Percentiles rank a stretch among this genome's conserved stretches.
Evolutionary conservation across 768 basidiomycete genomes (phyloP).

Genomic region (Lactarius hengduanensis): DNA sequence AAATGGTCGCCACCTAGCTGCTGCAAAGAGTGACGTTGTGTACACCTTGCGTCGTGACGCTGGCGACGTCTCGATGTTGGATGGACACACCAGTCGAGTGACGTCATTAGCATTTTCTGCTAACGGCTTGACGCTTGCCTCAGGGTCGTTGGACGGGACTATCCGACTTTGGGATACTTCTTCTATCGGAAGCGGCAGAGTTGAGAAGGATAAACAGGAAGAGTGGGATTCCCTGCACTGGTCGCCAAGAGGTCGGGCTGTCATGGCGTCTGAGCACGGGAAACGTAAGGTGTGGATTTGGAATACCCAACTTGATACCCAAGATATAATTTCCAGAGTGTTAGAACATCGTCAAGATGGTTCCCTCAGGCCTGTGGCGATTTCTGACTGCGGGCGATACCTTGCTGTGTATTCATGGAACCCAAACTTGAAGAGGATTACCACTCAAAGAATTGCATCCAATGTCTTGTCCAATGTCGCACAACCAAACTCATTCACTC

Average conservation of each 20-base stretch:
- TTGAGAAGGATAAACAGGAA: neutral
- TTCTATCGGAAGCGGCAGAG: neutral
- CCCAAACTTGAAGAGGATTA: neutral
- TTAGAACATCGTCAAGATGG: neutral
- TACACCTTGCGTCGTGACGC: neutral
- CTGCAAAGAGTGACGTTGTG: neutral
- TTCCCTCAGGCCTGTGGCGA: neutral
- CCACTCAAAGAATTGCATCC: neutral
- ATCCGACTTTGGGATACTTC: neutral
- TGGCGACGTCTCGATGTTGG: neutral
- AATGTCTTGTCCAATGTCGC: neutral
- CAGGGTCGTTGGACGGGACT: neutral
- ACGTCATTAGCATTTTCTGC: neutral
- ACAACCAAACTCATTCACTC: neutral
- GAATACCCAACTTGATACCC: neutral
- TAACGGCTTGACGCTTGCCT: neutral
- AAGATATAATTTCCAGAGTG: neutral
- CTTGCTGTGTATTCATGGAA: neutral
- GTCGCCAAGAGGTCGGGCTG: neutral
- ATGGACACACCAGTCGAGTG: neutral
- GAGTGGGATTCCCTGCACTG: fast-evolving
- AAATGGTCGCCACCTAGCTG: neutral
- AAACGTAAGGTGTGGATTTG: neutral
- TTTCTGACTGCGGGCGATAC: neutral
- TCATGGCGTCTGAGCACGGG: neutral